These are phyloP conservation scores for Rhynchosporium graminicola DNA, from an alignment of 2,329 filamentous ascomycete species.

Conservation along the genomic window DNA sequence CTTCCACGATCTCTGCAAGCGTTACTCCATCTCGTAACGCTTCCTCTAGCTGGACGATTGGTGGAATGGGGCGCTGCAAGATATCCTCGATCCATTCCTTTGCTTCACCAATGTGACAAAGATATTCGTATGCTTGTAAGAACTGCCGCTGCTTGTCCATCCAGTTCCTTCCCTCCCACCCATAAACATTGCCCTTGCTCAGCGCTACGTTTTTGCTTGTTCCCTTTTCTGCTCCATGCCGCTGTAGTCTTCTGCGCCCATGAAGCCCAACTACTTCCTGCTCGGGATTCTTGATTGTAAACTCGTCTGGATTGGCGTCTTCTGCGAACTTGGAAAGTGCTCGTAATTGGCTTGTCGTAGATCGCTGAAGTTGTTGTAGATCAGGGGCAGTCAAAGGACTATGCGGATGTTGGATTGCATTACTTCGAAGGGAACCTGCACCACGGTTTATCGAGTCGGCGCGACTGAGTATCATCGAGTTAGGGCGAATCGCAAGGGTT, in stretches of 20 bases:
- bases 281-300: slow-evolving; percentile 73
- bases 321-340: slow-evolving; percentile 83
- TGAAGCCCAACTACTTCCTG: slow-evolving; percentile 88
- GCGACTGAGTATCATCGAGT: slow-evolving; percentile 61
- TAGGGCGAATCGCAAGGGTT: slow-evolving; percentile 47
- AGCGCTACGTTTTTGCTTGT: slow-evolving; percentile 46
- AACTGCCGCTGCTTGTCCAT: slow-evolving; percentile 99
- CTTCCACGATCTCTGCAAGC: slow-evolving; percentile 88
- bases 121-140: slow-evolving; percentile 94
- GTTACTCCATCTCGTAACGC: slow-evolving; percentile 91
- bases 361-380: slow-evolving; percentile 79
- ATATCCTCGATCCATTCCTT: slow-evolving; percentile 99
- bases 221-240: slow-evolving; percentile 55
- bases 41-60: slow-evolving; percentile 92
- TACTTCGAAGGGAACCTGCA: slow-evolving; percentile 28
- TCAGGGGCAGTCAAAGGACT: slow-evolving; percentile 66
- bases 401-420: slow-evolving; percentile 39
- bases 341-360: slow-evolving; percentile 85
- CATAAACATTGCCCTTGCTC: slow-evolving; percentile 55
- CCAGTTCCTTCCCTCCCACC: slow-evolving; percentile 87
- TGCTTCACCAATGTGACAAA: slow-evolving; percentile 97
- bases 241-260: slow-evolving; percentile 80
- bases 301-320: slow-evolving; percentile 73
- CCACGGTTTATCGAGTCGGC: slow-evolving; percentile 51
- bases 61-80: slow-evolving; percentile 79